These are phyloP conservation scores for Paramecium caudatum DNA, from an alignment of 73 alveolate genomes.

Conservation along the genomic window DNA sequence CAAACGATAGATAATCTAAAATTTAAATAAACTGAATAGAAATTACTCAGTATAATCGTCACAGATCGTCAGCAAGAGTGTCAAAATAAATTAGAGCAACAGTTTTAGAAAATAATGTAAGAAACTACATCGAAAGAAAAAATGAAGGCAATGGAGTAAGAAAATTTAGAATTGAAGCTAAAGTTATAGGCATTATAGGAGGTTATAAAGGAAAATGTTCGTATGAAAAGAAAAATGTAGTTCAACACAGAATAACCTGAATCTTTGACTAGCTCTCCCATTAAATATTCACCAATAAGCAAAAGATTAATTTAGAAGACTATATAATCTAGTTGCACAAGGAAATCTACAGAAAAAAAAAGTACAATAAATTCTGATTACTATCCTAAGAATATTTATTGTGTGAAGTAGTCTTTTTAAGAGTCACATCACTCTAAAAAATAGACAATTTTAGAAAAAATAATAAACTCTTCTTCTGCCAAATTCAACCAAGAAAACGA, in stretches of 20 bases:
- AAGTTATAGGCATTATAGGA: conserved; percentile 29
- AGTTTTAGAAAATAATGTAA: not conserved
- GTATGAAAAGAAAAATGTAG: not conserved
- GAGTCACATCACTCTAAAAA: not conserved
- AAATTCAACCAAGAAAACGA: no score
- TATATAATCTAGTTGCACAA: no score
- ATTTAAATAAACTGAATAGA: conserved; percentile 1
- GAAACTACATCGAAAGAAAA: not conserved
- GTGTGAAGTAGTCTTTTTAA: no score
- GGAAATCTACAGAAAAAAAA: no score
- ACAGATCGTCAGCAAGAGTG: not conserved
- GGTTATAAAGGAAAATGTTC: not conserved
- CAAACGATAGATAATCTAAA: not conserved
- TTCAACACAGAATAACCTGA: no score
- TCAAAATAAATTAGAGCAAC: not conserved
- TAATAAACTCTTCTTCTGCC: no score
- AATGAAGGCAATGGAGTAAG: not conserved
- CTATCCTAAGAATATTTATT: no score
- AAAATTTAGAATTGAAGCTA: not conserved
- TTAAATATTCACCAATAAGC: no score
- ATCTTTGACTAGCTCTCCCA: no score
- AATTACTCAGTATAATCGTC: not conserved
- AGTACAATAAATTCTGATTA: no score
- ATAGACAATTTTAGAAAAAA: not conserved
- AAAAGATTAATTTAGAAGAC: not conserved